Evolutionary conservation across 352 stramenopile genomes (phyloP).

Genomic region (Hyaloperonospora arabidopsidis): DNA sequence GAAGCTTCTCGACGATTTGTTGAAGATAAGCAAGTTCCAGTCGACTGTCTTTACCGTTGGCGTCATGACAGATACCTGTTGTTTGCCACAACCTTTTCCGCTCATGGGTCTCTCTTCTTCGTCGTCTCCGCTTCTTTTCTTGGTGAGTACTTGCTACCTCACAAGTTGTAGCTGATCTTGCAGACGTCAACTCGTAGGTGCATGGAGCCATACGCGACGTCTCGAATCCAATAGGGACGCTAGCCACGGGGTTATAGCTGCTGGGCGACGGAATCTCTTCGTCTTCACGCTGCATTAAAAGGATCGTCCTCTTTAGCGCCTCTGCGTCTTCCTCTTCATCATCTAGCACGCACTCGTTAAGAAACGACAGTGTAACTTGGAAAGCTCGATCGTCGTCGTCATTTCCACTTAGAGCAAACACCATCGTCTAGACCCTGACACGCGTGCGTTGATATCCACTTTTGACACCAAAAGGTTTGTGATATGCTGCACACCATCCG

Average conservation of each 20-base stretch:
- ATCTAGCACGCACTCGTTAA: neutral
- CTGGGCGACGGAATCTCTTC: neutral
- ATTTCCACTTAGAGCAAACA: neutral
- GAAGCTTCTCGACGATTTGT: conserved; percentile 52
- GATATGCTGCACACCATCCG: no score
- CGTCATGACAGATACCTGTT: conserved; percentile 28
- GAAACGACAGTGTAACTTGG: neutral
- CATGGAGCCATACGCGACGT: neutral
- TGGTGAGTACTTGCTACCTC: neutral
- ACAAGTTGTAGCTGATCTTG: neutral
- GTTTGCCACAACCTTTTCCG: conserved; percentile 36
- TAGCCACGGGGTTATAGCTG: neutral
- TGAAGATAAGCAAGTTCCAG: conserved; percentile 63
- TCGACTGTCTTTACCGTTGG: conserved; percentile 32
- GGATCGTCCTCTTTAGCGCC: neutral
- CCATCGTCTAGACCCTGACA: no score
- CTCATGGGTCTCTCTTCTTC: conserved; percentile 9
- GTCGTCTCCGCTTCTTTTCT: conserved; percentile 14
- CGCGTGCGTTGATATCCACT: no score
- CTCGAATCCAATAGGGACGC: neutral
- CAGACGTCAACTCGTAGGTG: neutral
- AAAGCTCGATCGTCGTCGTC: neutral
- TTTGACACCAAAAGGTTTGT: no score
- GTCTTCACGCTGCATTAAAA: neutral
- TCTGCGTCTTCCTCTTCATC: neutral